Evolutionary conservation across 1,284 basidiomycete species (phyloP).

Genomic region (Ganoderma meredithae): DNA sequence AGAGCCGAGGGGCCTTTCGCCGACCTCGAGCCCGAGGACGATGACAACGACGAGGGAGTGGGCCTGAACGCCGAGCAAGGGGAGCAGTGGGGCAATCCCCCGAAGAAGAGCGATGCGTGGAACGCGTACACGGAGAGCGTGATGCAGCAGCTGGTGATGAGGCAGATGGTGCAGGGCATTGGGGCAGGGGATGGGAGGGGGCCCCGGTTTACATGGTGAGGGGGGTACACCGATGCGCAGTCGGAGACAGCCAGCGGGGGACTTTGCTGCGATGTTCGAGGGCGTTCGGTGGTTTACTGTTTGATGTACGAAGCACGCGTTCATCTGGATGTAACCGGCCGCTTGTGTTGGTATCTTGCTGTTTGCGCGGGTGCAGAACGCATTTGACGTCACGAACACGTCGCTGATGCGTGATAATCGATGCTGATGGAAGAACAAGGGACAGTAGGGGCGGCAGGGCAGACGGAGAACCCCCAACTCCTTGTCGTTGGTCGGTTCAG

Average conservation of each 20-base stretch:
- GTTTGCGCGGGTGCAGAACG: neutral
- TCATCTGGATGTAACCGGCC: neutral
- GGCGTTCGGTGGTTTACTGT: neutral
- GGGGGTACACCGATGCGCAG: neutral
- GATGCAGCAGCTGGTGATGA: conserved; percentile 12
- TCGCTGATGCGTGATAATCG: conserved; percentile 1
- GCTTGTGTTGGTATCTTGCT: neutral
- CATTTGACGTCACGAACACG: conserved; percentile 1
- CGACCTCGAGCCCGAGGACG: conserved; percentile 4
- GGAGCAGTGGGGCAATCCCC: conserved; percentile 5
- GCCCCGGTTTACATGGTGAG: conserved; percentile 6
- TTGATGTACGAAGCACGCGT: conserved; percentile 3
- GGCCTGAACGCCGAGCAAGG: neutral
- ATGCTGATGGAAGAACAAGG: neutral
- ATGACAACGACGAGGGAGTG: neutral
- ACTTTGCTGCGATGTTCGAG: neutral
- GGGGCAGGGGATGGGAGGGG: neutral
- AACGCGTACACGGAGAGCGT: conserved; percentile 5
- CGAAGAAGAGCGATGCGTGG: conserved; percentile 15
- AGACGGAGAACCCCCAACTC: neutral
- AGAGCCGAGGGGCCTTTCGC: conserved; percentile 19
- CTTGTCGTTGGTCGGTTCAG: neutral
- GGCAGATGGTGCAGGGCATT: conserved; percentile 7
- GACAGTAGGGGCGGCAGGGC: neutral
- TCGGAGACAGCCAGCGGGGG: neutral